Evolutionary conservation across 768 basidiomycete species (phyloP).

Genomic region (Russula ochroleuca): DNA sequence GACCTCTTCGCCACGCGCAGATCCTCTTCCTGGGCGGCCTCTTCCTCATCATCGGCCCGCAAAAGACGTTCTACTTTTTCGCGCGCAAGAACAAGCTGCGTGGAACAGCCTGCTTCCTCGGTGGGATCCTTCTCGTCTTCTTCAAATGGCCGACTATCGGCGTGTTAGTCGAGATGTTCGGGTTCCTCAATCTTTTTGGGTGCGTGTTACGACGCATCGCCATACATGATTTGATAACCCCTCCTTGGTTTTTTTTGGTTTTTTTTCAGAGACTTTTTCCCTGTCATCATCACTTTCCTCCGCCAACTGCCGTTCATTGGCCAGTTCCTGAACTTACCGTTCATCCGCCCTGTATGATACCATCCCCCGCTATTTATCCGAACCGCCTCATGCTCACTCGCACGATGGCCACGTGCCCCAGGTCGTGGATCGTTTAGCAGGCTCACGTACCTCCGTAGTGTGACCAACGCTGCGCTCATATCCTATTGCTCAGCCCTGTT

Average conservation of each 20-base stretch:
- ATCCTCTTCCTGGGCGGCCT: slow-evolving; percentile 92
- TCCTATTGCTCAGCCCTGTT: not conserved
- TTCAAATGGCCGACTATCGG: slow-evolving; percentile 93
- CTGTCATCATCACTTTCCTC: slow-evolving; percentile 94
- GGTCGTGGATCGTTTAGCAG: slow-evolving; percentile 37
- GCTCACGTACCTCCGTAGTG: slow-evolving; percentile 35
- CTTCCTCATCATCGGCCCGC: slow-evolving; percentile 93
- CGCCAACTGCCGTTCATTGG: slow-evolving; percentile 93
- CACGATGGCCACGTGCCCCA: slow-evolving; percentile 15
- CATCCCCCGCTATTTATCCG: not conserved
- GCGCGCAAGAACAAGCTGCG: slow-evolving; percentile 92
- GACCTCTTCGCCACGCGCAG: slow-evolving; percentile 42
- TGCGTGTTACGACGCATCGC: slow-evolving; percentile 35
- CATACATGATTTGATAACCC: no score
- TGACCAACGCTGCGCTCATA: not conserved
- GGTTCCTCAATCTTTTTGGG: slow-evolving; percentile 54
- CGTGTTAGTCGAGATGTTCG: slow-evolving; percentile 90
- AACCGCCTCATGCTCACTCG: not conserved
- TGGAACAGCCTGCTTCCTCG: slow-evolving; percentile 83
- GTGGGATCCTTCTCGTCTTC: slow-evolving; percentile 90
- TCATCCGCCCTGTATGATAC: slow-evolving; percentile 69
- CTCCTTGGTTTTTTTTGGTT: not conserved
- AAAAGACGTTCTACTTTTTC: slow-evolving; percentile 98
- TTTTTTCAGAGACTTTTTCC: slow-evolving; percentile 89
- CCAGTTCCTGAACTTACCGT: slow-evolving; percentile 78